Percentiles rank a stretch among this genome's conserved stretches.
These are phyloP conservation scores for Rhizophagus prolifer DNA, from an alignment of 192 early-diverging fungal genomes.

Conservation along the genomic window DNA sequence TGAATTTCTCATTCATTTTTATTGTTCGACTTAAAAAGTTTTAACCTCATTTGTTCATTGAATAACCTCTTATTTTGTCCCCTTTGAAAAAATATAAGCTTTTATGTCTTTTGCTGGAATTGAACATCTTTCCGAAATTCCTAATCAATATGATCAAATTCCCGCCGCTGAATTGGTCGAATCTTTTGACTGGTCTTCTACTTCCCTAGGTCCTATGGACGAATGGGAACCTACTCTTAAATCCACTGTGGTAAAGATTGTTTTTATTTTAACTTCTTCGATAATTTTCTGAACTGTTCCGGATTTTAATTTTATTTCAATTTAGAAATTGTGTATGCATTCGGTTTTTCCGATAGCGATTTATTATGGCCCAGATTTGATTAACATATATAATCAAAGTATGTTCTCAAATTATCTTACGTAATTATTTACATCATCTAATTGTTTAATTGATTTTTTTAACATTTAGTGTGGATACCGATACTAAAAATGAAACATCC, in stretches of 20 bases:
- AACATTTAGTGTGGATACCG: slow-evolving; percentile 34
- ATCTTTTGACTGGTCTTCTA: slow-evolving; percentile 37
- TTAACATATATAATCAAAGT: slow-evolving; percentile 20
- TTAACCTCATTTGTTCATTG: too few species aligned
- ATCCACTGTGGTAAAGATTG: slow-evolving; percentile 12
- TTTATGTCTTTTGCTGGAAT: slow-evolving; percentile 2
- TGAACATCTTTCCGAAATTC: not conserved
- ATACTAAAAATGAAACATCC: slow-evolving; percentile 44
- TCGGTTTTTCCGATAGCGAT: slow-evolving; percentile 16
- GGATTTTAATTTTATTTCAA: not conserved
- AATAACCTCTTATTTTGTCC: not conserved
- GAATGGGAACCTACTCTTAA: slow-evolving; percentile 28
- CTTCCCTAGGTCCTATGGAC: slow-evolving; percentile 36
- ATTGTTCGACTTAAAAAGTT: too few species aligned
- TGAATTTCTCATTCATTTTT: too few species aligned
- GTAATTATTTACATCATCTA: too few species aligned
- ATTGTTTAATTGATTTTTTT: too few species aligned
- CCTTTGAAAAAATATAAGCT: not conserved
- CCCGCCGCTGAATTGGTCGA: slow-evolving; percentile 29
- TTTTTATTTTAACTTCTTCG: not conserved
- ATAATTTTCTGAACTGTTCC: not conserved
- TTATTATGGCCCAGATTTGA: not conserved
- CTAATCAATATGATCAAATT: slow-evolving; percentile 5
- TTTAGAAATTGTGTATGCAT: slow-evolving; percentile 17
- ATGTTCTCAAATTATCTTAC: not conserved